phyloP scores from a whole-genome alignment of 179 eudicot species.

The Vitellaria paradoxa region DNA sequence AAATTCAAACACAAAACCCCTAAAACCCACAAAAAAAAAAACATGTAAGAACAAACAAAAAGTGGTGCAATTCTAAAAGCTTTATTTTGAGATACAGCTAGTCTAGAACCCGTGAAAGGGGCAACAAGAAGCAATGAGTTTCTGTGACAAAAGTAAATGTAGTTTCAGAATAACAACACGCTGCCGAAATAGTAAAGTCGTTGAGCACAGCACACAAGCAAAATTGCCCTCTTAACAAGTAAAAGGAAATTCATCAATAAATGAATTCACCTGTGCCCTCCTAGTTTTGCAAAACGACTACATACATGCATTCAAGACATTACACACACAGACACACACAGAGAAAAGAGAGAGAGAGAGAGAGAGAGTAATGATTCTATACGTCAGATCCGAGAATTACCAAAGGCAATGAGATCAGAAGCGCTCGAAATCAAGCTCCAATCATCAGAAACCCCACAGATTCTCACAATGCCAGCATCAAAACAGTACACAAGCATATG shows the following conservation, averaged over 20 bases:
- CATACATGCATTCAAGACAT: too few relatives aligned
- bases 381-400: constrained; percentile 15
- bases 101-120: background rate
- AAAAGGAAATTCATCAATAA: constrained; percentile 8
- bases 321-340: background rate
- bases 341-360: background rate
- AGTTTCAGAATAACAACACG: background rate
- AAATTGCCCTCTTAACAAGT: background rate
- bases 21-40: constrained; percentile 11
- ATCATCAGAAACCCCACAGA: background rate
- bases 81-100: background rate
- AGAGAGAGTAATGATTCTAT: background rate
- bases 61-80: background rate
- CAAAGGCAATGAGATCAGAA: constrained; percentile 8
- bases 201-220: background rate
- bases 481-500: background rate
- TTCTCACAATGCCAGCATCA: constrained; percentile 12
- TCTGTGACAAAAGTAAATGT: background rate
- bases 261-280: constrained; percentile 2
- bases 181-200: background rate
- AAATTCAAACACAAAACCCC: background rate
- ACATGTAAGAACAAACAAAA: background rate
- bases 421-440: constrained; percentile 4
- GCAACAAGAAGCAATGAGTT: background rate
- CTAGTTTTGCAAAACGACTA: background rate